These are phyloP conservation scores for Ustilago lituana DNA, from an alignment of 1,284 basidiomycete species.

Conservation along the genomic window DNA sequence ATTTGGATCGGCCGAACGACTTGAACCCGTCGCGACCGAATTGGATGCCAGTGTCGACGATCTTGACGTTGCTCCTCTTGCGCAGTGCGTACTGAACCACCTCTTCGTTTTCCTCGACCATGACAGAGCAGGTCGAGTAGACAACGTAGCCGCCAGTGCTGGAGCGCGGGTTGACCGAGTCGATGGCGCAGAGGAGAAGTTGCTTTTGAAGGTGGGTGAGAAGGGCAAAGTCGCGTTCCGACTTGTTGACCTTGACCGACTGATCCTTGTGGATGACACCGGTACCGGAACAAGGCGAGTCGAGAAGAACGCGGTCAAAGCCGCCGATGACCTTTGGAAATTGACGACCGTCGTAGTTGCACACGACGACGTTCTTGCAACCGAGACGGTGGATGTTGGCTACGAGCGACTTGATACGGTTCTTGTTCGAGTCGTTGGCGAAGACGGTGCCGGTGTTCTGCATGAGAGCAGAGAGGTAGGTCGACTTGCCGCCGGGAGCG, in stretches of 20 bases:
- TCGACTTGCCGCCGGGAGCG: conserved; percentile 96
- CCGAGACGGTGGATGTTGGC: conserved; percentile 97
- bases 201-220: conserved; percentile 98
- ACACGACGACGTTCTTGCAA: conserved; percentile 97
- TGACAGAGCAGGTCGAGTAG: conserved; percentile 98
- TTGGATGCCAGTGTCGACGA: conserved; percentile 90
- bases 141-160: conserved; percentile 93
- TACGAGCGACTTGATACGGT: conserved; percentile 91
- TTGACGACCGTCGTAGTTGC: conserved; percentile 95
- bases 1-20: conserved; percentile 85
- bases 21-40: conserved; percentile 94
- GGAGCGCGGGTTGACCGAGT: conserved; percentile 88
- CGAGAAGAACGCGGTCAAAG: conserved; percentile 93
- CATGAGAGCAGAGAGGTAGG: conserved; percentile 75
- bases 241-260: conserved; percentile 98
- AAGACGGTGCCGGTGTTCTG: conserved; percentile 99
- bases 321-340: conserved; percentile 99
- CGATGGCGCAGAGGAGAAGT: conserved; percentile 95
- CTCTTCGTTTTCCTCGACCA: conserved; percentile 96
- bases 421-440: conserved; percentile 96
- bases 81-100: conserved; percentile 98
- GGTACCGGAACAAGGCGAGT: conserved; percentile 97
- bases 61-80: conserved; percentile 92
- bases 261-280: conserved; percentile 98
- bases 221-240: conserved; percentile 87